Conservation (phyloP, 331 rosid species). For the Rosa hybrid region DNA sequence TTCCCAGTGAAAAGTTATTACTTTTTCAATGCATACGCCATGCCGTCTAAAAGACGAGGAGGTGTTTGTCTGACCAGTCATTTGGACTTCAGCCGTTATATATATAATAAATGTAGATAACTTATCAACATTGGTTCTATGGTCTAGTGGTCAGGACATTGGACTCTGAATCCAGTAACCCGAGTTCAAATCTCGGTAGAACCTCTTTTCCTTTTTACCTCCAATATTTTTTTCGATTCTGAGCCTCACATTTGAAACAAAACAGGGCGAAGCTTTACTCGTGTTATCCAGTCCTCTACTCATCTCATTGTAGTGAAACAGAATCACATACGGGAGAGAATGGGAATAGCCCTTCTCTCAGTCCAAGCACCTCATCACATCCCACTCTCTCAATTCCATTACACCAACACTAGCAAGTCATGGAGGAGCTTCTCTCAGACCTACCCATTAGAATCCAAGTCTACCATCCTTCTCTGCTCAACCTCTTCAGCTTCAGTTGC, state of each 20-base stretch:
- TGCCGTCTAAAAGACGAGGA: too few species aligned
- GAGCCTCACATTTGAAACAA: neutral
- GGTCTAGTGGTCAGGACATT: slow-evolving; percentile 96
- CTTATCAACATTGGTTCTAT: slow-evolving; percentile 34
- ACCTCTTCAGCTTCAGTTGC: slow-evolving; percentile 45
- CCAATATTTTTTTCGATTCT: too few species aligned
- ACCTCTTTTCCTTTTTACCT: slow-evolving; percentile 8
- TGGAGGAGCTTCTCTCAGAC: slow-evolving; percentile 25
- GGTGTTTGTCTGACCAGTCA: too few species aligned
- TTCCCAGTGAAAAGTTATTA: neutral
- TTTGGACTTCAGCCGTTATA: too few species aligned
- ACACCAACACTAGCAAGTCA: slow-evolving; percentile 13
- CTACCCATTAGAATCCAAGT: slow-evolving; percentile 24
- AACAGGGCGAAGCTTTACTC: neutral
- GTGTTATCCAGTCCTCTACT: slow-evolving; percentile 8
- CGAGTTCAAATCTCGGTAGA: slow-evolving; percentile 92
- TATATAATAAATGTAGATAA: rapidly evolving
- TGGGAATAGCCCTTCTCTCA: slow-evolving; percentile 55
- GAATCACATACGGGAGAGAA: slow-evolving; percentile 24
- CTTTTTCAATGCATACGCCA: too few species aligned
- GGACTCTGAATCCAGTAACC: slow-evolving; percentile 96
- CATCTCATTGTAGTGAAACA: neutral
- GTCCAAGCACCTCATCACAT: slow-evolving; percentile 43
- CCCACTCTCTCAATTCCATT: slow-evolving; percentile 30
- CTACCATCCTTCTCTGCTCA: slow-evolving; percentile 38